These are phyloP conservation scores for Colletotrichum camelliae DNA, from an alignment of 2,329 filamentous ascomycete genomes.

Conservation along the genomic window DNA sequence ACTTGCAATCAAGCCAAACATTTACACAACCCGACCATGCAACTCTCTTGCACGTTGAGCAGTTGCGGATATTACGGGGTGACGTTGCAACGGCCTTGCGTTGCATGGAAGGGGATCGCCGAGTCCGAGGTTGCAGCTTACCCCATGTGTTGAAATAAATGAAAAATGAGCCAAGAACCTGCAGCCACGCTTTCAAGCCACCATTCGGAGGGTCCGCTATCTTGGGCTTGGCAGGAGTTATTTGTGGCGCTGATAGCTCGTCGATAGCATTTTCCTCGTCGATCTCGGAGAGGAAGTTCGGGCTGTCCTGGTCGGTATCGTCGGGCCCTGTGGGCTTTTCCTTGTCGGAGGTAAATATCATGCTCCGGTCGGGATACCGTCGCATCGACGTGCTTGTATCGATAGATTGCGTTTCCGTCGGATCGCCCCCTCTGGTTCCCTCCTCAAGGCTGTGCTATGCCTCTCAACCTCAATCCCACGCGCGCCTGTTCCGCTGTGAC, in stretches of 20 bases:
- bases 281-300: not conserved
- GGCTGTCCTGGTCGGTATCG: not conserved
- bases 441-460: not conserved
- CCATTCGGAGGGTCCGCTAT: constrained; percentile 25
- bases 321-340: not conserved
- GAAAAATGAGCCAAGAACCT: constrained; percentile 51
- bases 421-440: not conserved
- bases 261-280: constrained; percentile 10
- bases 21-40: not conserved
- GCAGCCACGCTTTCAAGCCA: constrained; percentile 49
- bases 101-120: not conserved
- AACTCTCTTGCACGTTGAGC: not conserved
- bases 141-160: constrained; percentile 51
- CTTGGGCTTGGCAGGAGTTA: not conserved
- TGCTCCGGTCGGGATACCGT: not conserved
- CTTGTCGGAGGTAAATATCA: not conserved
- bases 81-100: not conserved
- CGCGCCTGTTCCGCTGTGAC: not conserved
- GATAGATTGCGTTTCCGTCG: not conserved
- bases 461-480: not conserved
- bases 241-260: not conserved
- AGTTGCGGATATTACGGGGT: not conserved
- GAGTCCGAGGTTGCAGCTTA: not conserved
- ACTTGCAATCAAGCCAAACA: not conserved
- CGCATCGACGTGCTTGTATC: not conserved